A percentile compares a stretch with the other conserved stretches of the same genome.
These are phyloP conservation scores for Tylopilus intermedius DNA, from an alignment of 768 basidiomycete genomes.

Conservation along the genomic window DNA sequence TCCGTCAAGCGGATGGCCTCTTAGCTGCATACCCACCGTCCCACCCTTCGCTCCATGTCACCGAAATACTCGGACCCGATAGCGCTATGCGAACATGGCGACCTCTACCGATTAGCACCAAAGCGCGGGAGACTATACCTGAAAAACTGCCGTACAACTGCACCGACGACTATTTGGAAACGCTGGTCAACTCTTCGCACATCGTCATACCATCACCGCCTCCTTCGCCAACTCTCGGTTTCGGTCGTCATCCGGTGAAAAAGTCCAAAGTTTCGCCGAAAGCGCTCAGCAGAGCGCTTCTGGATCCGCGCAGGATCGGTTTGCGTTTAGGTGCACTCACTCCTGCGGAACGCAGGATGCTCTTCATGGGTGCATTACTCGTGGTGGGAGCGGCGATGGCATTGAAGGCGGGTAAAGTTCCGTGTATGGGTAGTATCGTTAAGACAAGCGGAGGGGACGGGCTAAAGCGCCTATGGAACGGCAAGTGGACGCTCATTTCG, in stretches of 20 bases:
- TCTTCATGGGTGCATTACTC: constrained; percentile 63
- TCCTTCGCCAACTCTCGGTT: constrained; percentile 14
- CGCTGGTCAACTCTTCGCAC: constrained; percentile 18
- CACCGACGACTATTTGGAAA: constrained; percentile 26
- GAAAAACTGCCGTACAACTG: constrained; percentile 22
- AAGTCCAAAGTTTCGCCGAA: constrained; percentile 15
- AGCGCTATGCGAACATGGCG: constrained; percentile 73
- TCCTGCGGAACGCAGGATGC: constrained; percentile 23
- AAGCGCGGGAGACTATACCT: constrained; percentile 7
- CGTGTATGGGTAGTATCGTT: constrained; percentile 13
- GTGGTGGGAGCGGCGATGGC: constrained; percentile 70
- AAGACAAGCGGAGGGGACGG: constrained; percentile 14
- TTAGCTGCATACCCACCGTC: constrained; percentile 55
- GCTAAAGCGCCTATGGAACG: constrained; percentile 24
- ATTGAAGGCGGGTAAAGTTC: constrained; percentile 15
- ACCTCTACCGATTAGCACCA: constrained; percentile 25
- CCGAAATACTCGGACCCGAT: constrained; percentile 70
- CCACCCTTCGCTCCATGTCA: constrained; percentile 48
- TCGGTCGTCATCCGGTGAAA: constrained; percentile 13
- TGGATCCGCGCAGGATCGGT: constrained; percentile 16
- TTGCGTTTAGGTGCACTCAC: constrained; percentile 25
- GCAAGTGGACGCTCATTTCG: constrained; percentile 18
- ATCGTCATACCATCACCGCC: constrained; percentile 26
- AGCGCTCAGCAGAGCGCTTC: constrained; percentile 2
- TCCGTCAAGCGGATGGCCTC: constrained; percentile 56